Conservation (phyloP, 495 filamentous ascomycete species). For the Parachaetomium inaequale region DNA sequence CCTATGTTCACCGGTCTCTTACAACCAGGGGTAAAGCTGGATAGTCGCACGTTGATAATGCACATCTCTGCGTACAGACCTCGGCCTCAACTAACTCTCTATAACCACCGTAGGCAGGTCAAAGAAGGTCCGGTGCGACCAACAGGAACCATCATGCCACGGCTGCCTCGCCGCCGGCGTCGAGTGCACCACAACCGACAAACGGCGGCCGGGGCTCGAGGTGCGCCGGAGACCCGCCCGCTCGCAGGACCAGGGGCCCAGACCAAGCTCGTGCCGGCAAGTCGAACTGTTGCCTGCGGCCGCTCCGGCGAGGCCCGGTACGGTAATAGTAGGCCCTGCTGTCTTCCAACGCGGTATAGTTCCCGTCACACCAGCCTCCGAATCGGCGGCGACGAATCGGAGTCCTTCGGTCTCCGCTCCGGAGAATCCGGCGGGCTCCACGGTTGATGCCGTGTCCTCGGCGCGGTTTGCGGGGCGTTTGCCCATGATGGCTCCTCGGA, state of each 20-base stretch:
- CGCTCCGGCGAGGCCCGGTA: not conserved
- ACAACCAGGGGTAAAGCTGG: no score
- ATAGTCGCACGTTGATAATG: no score
- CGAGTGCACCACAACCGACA: conserved; percentile 1
- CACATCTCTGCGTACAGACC: not conserved
- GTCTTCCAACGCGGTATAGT: not conserved
- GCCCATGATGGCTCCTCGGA: conserved; percentile 1
- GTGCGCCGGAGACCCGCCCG: not conserved
- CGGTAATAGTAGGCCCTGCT: no score
- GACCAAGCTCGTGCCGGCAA: not conserved
- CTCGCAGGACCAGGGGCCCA: not conserved
- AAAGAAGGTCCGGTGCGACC: conserved; percentile 4
- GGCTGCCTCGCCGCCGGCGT: conserved; percentile 3
- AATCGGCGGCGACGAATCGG: conserved; percentile 2
- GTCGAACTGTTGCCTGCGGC: not conserved
- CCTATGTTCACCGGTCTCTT: not conserved
- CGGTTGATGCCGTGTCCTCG: not conserved
- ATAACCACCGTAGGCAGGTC: not conserved
- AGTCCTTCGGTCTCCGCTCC: not conserved
- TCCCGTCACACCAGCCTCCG: not conserved
- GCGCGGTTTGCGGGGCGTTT: conserved; percentile 1
- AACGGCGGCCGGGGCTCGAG: conserved; percentile 1
- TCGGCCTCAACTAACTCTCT: not conserved
- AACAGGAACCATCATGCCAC: not conserved
- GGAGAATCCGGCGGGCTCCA: not conserved